Evolutionary conservation across 352 stramenopile genomes (phyloP), one percentile per base, ranked within the genome.

Genomic region (Phytopythium aichiense): DNA sequence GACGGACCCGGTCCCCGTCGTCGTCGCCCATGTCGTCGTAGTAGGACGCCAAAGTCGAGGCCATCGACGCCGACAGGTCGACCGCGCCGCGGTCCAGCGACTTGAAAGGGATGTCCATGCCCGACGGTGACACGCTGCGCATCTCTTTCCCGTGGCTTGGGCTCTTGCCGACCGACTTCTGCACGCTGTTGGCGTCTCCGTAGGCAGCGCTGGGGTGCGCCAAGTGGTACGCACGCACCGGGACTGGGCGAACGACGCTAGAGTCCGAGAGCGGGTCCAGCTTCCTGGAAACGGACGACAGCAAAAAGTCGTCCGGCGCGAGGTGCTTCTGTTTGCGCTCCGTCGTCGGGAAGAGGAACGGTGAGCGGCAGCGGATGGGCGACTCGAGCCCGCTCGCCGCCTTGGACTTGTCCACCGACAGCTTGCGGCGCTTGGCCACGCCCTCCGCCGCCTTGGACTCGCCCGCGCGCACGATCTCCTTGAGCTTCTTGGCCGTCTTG

Each of bases 1-100:
- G 70, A 23, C 56, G 63, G 51, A 67, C 40, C 1, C 51, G 58
- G 23, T 82, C 73, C 20, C 68, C 56, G 46, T 76, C 69, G 12
- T 86, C 72, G 51, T 89, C 77, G 66, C 83, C 77, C 65, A 77
- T 71, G 62, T 89, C 81, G 51, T 91, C 81, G 53, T 83, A 88
- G 64, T 79, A 81, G 20, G 79, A 88, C 13, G 79, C 72, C 60
- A 81, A 69, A 6, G 82, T 91, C 23, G 82, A 91, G n/a, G 75
- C 73, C 65, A 87, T 87, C 22, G 82, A 91, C 30, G 78, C 77
- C 38, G 72, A 79, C 28, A 91, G 61, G 48, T 91, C 82, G 42
- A 87, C 71, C 28, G 49, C 64, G 28, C 69, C 65, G 35, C 60
- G 66, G 28, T 74, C 55, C 30, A 73, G 30, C 35, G 67, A 72